These are phyloP conservation scores for Neurospora intermedia DNA, from an alignment of 495 filamentous ascomycete species.

Conservation along the genomic window DNA sequence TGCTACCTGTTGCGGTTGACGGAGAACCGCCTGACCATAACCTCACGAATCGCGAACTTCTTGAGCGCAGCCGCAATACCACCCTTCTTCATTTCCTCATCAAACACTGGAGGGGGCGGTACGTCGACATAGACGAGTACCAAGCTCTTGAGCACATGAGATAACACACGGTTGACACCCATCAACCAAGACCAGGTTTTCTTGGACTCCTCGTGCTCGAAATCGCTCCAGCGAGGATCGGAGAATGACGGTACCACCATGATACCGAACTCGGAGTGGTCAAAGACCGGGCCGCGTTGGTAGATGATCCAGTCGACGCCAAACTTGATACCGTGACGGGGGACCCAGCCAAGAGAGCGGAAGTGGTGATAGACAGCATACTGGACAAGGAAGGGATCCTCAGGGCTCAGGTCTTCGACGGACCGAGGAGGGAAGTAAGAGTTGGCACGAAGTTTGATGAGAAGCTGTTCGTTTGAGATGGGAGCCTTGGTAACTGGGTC, in stretches of 20 bases:
- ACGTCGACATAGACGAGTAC: constrained; percentile 86
- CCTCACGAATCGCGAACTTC: constrained; percentile 70
- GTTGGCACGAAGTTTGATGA: constrained; percentile 53
- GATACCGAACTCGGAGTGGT: constrained; percentile 86
- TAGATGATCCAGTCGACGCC: constrained; percentile 90
- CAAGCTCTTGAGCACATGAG: constrained; percentile 77
- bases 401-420: constrained; percentile 32
- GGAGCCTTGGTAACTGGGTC: constrained; percentile 41
- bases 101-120: constrained; percentile 51
- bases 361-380: constrained; percentile 95
- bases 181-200: constrained; percentile 86
- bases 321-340: constrained; percentile 89
- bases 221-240: constrained; percentile 59
- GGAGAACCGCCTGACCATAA: constrained; percentile 71
- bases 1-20: constrained; percentile 54
- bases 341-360: constrained; percentile 92
- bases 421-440: constrained; percentile 56
- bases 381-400: constrained; percentile 76
- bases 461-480: constrained; percentile 41
- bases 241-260: constrained; percentile 75
- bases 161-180: constrained; percentile 82
- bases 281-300: constrained; percentile 85
- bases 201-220: constrained; percentile 32
- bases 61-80: constrained; percentile 54
- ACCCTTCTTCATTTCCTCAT: constrained; percentile 27